Conservation (phyloP, 257 asterid genomes). For the Gentiana dahurica region DNA sequence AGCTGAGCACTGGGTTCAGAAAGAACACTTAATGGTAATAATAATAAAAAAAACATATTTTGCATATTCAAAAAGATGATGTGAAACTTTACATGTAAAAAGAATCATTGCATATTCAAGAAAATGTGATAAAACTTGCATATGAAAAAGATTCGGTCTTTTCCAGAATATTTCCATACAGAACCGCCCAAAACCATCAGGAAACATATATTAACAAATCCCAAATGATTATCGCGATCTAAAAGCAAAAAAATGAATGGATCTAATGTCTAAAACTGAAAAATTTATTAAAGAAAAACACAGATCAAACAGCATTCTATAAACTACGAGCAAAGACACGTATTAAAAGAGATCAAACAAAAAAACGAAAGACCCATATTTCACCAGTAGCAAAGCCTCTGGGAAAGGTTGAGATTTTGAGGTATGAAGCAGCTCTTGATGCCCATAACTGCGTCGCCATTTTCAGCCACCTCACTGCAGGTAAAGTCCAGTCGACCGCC, state of each 20-base stretch:
- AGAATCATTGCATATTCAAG: neutral
- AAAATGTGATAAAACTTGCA: neutral
- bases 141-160: no score
- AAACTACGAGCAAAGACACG: conserved; percentile 1
- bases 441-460: conserved; percentile 92
- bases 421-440: conserved; percentile 63
- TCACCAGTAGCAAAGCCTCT: conserved; percentile 88
- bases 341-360: neutral
- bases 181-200: no score
- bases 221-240: conserved; percentile 15
- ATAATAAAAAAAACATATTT: no score
- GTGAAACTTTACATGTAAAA: neutral
- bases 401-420: conserved; percentile 61
- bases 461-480: neutral
- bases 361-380: neutral
- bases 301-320: conserved; percentile 27
- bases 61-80: no score
- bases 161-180: no score
- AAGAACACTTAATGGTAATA: no score
- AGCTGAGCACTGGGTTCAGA: no score
- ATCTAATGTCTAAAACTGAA: conserved; percentile 23
- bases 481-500: conserved; percentile 7
- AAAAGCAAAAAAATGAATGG: conserved; percentile 2
- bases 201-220: neutral
- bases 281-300: conserved; percentile 26